phyloP scores from a whole-genome alignment of 305 asterid genomes.

The Fraxinus nigra region DNA sequence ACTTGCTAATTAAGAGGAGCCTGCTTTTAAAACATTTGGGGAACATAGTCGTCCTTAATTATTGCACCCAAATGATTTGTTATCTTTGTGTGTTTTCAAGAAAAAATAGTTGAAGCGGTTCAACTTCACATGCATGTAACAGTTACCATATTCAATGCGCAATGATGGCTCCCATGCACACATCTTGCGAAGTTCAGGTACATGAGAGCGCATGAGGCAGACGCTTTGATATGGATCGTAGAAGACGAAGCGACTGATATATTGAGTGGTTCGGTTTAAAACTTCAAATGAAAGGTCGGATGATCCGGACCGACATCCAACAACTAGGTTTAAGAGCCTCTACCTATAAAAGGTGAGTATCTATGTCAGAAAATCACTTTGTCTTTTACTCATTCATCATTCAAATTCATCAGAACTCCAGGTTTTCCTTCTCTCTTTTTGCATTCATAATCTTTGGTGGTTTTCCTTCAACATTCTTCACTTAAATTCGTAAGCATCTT shows the following conservation, averaged over 20 bases:
- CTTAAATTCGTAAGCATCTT: not conserved
- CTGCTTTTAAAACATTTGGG: not conserved
- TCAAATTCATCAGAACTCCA: not conserved
- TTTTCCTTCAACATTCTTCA: not conserved
- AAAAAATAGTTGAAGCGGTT: not conserved
- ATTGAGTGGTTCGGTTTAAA: no score
- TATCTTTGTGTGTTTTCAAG: not conserved
- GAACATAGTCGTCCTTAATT: not conserved
- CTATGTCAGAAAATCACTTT: not conserved
- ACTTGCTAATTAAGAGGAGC: not conserved
- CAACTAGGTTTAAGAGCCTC: not conserved
- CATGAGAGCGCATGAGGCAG: not conserved
- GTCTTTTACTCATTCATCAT: not conserved
- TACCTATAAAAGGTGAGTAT: not conserved
- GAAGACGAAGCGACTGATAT: no score
- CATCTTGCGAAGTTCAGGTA: not conserved
- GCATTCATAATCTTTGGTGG: not conserved
- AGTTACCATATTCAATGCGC: no score
- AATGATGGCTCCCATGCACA: not conserved
- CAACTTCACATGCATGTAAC: not conserved
- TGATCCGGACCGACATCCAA: no score
- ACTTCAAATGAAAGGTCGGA: no score
- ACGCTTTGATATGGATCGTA: no score
- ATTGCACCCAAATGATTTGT: not conserved
- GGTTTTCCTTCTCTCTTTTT: not conserved